Base-by-base conservation (phyloP, 2,329 filamentous ascomycete genomes). In the Calonectria pauciramosa region DNA sequence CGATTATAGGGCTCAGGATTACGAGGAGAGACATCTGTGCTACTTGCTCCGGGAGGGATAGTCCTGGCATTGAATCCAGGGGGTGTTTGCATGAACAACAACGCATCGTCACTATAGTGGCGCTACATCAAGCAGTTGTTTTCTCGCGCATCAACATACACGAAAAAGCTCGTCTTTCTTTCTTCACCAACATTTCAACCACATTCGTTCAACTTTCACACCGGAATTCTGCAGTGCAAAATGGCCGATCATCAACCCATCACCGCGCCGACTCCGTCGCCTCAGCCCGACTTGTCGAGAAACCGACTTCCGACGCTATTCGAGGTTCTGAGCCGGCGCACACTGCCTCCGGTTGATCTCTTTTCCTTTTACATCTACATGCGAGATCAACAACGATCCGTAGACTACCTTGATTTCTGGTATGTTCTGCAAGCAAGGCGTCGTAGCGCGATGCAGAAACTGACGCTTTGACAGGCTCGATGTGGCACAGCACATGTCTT, bases 331-430 rank as follows among this genome's bases (percentile, higher is more conserved):
- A 98, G 95, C 84, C 93, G 97, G 79, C 93, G 96, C 77, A 99
- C 97, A n/a, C 90, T 97, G 26, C 95, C 97, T 64, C 97, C 97
- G 0, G 96, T 99, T 72, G 97, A 99, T 83, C 90, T 99, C 14
- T 99, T 98, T 86, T 98, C 96, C 2, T 99, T 99, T 88, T 99
- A 99, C 87, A 99, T 99, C 81, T 99, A 98, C 87, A 99, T 99
- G 97, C 93, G 97, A 82, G 97, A 99, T 85, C 96, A 98, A 86
- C 97, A 99, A 86, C 93, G 96, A 84, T 98, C 96, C 10, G 97
- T 99, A 16, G 97, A 99, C 83, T 99, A 99, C 82, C 89, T 99
- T 52, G 97, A 99, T 84, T 99, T 99, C 86, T 99, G 97, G 97
- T 99, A 88, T 73, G 92, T 84, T 44, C 52, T 7, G 10, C 30